Conservation (phyloP, 345 rosid species). For the Ceriops zippeliana region DNA sequence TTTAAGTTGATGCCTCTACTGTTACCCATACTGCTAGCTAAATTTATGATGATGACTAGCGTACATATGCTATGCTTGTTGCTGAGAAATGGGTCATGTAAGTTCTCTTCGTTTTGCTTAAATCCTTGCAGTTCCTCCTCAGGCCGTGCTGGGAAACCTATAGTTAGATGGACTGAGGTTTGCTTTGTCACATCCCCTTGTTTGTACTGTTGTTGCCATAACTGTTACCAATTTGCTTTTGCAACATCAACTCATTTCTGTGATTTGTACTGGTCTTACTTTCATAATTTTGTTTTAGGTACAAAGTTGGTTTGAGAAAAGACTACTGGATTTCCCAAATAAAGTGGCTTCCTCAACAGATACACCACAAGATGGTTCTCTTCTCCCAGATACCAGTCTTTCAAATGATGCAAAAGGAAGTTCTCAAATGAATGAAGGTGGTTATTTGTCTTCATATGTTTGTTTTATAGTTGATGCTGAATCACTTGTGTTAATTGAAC, state of each 20-base stretch:
- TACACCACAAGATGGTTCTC: conserved; percentile 25
- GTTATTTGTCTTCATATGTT: neutral
- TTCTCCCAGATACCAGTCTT: conserved; percentile 22
- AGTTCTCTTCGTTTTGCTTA: conserved; percentile 7
- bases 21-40: too few species aligned
- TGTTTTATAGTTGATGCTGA: neutral
- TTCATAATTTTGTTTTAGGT: conserved; percentile 29
- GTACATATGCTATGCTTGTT: neutral
- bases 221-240: neutral
- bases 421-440: conserved; percentile 39
- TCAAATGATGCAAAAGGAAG: conserved; percentile 26
- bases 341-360: conserved; percentile 33
- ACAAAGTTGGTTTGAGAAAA: conserved; percentile 43
- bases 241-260: neutral
- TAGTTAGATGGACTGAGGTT: conserved; percentile 61
- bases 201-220: neutral
- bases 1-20: too few species aligned
- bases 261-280: neutral
- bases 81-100: neutral
- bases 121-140: conserved; percentile 52
- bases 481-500: neutral
- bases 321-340: conserved; percentile 26
- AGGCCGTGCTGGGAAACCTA: conserved; percentile 69
- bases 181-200: conserved; percentile 6
- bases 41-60: neutral